Base-by-base conservation (phyloP, 1,139 yeast genomes). In the Blastobotrys serpentis region DNA sequence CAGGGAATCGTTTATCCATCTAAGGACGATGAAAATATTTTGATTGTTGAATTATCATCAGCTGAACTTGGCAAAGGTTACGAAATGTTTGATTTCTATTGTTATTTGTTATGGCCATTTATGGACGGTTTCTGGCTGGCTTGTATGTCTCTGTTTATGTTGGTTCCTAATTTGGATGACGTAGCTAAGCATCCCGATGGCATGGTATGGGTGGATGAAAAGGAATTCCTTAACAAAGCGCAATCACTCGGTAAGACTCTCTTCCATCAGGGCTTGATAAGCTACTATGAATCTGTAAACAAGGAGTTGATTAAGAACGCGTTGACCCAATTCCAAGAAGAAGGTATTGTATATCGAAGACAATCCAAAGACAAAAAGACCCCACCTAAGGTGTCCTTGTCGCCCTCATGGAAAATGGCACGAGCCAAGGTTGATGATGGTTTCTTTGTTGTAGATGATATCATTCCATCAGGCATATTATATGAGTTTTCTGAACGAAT, bases 41-140 rank as follows among this genome's bases (percentile, higher is more conserved):
- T 52, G 3, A 44, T 43, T 10, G 59, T 69, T 19, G 60, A 59
- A 43, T 50, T 68, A 44, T 58, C 68, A 26, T 43, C 56, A 4
- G 55, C 57, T 16, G 72, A 69, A 50, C 56, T 70, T 19, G 56
- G 54, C 26, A 54, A 54, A 7, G 73, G 71, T 32, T 57, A 67
- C 41, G 71, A 69, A 43, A 57, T 56, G 41, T 69, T 70, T 48
- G 74, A 71, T 52, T 72, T 72, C 50, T 72, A 70, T 56, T 69
- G 74, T 51, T 69, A 64, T 53, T 54, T 71, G 40, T 58, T 72
- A 13, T 72, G 76, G 76, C 76, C 76, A 2, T 72, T 69, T 50
- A 60, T 71, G 37, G 76, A 72, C 45, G 75, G 75, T 2, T 72
- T 68, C 57, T 72, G 75, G 75, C 58, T 70, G 14, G 68, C 71